phyloP scores from a whole-genome alignment of 371 early-diverging fungal species.

The Circinella umbellata region DNA sequence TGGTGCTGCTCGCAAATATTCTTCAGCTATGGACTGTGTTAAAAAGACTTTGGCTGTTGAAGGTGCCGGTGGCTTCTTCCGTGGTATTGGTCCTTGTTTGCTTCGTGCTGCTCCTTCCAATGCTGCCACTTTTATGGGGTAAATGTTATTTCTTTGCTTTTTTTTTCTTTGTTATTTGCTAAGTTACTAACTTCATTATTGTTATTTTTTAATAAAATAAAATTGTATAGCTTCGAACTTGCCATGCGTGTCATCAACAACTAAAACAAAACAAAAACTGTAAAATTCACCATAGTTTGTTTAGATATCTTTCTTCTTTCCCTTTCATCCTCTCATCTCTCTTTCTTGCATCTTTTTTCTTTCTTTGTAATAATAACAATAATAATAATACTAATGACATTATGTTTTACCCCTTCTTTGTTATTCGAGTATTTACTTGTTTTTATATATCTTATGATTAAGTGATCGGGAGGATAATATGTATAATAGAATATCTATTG shows the following conservation, averaged over 20 bases:
- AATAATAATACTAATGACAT: not conserved
- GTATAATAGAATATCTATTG: no score
- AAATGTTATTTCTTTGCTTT: constrained; percentile 12
- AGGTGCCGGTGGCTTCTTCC: constrained; percentile 81
- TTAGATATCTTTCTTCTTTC: constrained; percentile 2
- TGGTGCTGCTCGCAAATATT: constrained; percentile 60
- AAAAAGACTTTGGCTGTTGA: constrained; percentile 68
- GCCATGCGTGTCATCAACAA: constrained; percentile 52
- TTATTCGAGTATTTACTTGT: no score
- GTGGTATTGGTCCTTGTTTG: constrained; percentile 85
- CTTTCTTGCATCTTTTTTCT: constrained; percentile 3
- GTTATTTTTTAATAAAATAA: not conserved
- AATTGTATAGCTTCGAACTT: constrained; percentile 42
- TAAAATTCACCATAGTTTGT: not conserved
- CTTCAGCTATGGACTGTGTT: constrained; percentile 67
- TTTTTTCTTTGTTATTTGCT: not conserved
- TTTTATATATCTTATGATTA: no score
- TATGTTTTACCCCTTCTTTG: not conserved
- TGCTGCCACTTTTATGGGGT: constrained; percentile 81
- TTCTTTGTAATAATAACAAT: not conserved
- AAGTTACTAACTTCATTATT: not conserved
- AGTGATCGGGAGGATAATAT: no score
- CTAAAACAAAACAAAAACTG: not conserved
- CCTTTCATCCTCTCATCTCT: not conserved
- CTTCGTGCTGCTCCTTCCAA: constrained; percentile 90